Conservation (phyloP, 23 red algal genomes). For the Chondrus crispus region DNA sequence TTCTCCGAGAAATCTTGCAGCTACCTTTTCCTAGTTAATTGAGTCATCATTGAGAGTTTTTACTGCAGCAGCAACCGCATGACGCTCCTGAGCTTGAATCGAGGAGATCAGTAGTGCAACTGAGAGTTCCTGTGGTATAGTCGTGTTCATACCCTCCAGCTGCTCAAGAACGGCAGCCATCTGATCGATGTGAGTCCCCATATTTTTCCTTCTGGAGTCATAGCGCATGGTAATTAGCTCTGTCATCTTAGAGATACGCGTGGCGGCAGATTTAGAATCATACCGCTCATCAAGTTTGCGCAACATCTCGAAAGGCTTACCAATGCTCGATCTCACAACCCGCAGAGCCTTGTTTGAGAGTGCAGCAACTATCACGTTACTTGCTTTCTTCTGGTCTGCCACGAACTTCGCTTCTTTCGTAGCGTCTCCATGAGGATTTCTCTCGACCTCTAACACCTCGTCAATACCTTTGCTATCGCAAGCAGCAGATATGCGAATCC, state of each 20-base stretch:
- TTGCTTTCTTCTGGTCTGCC: too few relatives aligned
- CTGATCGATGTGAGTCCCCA: neutral
- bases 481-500: too few relatives aligned
- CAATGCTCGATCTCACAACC: too few relatives aligned
- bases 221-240: neutral
- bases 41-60: conserved; percentile 18
- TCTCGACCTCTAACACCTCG: too few relatives aligned
- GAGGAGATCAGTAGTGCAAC: conserved; percentile 19
- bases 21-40: conserved; percentile 25
- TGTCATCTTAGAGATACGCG: neutral
- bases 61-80: conserved; percentile 20
- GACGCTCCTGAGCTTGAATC: neutral
- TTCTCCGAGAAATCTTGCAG: conserved; percentile 7
- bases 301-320: neutral
- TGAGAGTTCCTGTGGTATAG: neutral
- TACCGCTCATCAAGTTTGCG: neutral
- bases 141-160: neutral
- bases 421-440: too few relatives aligned
- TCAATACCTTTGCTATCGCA: too few relatives aligned
- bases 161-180: conserved; percentile 24
- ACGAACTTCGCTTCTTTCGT: too few relatives aligned
- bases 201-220: neutral
- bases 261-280: neutral
- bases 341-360: too few relatives aligned
- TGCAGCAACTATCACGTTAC: too few relatives aligned